Evolutionary conservation across 768 basidiomycete genomes (phyloP).

Genomic region (Favolaschia claudopus): DNA sequence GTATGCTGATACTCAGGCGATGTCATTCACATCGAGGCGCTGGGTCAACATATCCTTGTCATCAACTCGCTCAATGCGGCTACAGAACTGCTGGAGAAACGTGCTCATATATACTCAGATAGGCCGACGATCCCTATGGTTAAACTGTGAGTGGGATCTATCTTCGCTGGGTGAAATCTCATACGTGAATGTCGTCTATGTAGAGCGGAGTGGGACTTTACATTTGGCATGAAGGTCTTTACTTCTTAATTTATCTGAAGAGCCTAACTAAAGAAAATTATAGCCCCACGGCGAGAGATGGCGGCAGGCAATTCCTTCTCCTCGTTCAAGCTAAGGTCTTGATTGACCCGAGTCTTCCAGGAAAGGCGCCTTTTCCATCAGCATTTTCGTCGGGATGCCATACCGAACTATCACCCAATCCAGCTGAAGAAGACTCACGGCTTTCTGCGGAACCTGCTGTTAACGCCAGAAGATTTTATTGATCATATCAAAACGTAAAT

Average conservation of each 20-base stretch:
- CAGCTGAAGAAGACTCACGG: conserved; percentile 41
- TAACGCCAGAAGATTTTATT: conserved; percentile 35
- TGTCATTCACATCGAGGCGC: background rate
- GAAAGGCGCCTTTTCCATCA: conserved; percentile 44
- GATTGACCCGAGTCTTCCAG: too few relatives aligned
- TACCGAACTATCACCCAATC: conserved; percentile 37
- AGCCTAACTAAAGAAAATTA: too few relatives aligned
- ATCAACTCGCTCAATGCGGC: background rate
- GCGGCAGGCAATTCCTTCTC: too few relatives aligned
- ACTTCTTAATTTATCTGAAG: too few relatives aligned
- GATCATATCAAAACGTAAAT: conserved; percentile 23
- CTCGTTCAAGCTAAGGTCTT: too few relatives aligned
- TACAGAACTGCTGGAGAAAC: background rate
- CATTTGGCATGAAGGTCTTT: conserved; percentile 41
- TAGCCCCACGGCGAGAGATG: too few relatives aligned
- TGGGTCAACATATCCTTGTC: background rate
- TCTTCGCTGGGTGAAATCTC: background rate
- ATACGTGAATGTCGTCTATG: background rate
- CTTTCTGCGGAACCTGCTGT: conserved; percentile 38
- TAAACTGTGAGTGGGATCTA: background rate
- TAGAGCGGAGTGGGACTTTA: conserved; percentile 49
- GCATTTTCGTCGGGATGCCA: conserved; percentile 38
- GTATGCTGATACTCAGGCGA: background rate
- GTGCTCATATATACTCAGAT: background rate
- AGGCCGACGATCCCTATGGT: background rate